These are phyloP conservation scores for Kuraishia ogatae DNA, from an alignment of 805 yeast species.

Conservation along the genomic window DNA sequence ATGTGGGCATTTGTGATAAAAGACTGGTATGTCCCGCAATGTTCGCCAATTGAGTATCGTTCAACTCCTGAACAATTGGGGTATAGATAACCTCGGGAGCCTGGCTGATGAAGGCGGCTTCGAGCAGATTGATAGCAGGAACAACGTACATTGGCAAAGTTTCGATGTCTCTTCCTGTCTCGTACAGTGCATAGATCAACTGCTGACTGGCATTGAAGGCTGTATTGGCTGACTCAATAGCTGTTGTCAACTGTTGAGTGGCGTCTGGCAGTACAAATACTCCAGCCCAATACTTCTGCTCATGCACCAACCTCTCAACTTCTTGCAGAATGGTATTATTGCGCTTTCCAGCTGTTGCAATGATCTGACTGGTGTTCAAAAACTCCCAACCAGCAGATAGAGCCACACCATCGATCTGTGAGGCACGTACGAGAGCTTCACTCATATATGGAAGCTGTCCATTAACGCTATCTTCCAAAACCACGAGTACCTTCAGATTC, in stretches of 20 bases:
- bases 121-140: constrained; percentile 32
- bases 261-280: constrained; percentile 44
- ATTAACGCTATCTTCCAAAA: constrained; percentile 21
- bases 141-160: constrained; percentile 36
- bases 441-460: not conserved
- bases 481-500: constrained; percentile 30
- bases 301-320: not conserved
- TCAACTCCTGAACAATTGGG: constrained; percentile 20
- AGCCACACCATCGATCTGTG: not conserved
- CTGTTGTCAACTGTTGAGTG: constrained; percentile 26
- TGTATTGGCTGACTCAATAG: constrained; percentile 28
- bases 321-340: not conserved
- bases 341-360: not conserved
- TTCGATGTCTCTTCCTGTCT: constrained; percentile 55
- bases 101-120: constrained; percentile 17
- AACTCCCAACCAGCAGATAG: not conserved
- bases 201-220: constrained; percentile 19
- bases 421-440: not conserved
- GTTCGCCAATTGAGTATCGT: constrained; percentile 13
- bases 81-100: constrained; percentile 13
- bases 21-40: constrained; percentile 16
- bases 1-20: constrained; percentile 12
- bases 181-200: constrained; percentile 34
- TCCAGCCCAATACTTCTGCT: constrained; percentile 47
- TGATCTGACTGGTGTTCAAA: not conserved